Base-by-base conservation (phyloP, 1,284 basidiomycete genomes). In the Psilocybe mexicana region DNA sequence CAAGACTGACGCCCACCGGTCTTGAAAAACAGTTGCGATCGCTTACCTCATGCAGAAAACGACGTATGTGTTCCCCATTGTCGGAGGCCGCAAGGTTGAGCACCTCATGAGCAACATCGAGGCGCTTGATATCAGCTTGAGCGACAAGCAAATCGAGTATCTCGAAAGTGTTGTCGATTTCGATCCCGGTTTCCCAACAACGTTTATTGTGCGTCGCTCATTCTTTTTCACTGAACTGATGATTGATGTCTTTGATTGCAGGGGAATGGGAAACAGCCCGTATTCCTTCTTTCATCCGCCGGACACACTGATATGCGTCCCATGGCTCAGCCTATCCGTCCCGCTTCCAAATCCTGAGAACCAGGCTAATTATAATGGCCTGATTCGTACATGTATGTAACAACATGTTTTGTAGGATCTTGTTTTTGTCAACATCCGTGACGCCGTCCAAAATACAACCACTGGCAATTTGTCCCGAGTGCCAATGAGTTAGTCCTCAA, bases 41-140 rank as follows among this genome's bases (percentile, higher is more conserved):
- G 79, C 81, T n/a, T 83, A 81, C 58, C 61, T 81, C 8, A 72
- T 81, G 75, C 75, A 78, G 51, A 82, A 81, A 63, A 67, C 74
- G 0, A 73, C 79, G 0, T 77, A 77, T 59, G 79, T 82, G 3
- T 82, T 82, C 65, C 80, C 80, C 0, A 73, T 82, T 46, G 62
- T 82, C n/a, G 82, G 83, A 1, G 78, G 79, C 0, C 75, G 82
- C 52, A 83, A 82, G 63, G 69, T 80, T 48, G 77, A 81, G 55
- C 79, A 84, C 26, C 67, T 85, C 1, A 33, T 72, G 25, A 73
- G 68, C 14, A 83, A 84, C 65, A 66, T 84, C 51, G 73, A 81
- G 50, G 79, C 79, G 0, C 73, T 85, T 24, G 69, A 74, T 14
- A 72, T 85, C 38, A 60, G 65, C 2, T 71, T 84, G 35, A 71